A percentile compares a stretch with the other conserved stretches of the same genome.
phyloP scores from a whole-genome alignment of 2,329 filamentous ascomycete species.

The Cytospora schulzeri region DNA sequence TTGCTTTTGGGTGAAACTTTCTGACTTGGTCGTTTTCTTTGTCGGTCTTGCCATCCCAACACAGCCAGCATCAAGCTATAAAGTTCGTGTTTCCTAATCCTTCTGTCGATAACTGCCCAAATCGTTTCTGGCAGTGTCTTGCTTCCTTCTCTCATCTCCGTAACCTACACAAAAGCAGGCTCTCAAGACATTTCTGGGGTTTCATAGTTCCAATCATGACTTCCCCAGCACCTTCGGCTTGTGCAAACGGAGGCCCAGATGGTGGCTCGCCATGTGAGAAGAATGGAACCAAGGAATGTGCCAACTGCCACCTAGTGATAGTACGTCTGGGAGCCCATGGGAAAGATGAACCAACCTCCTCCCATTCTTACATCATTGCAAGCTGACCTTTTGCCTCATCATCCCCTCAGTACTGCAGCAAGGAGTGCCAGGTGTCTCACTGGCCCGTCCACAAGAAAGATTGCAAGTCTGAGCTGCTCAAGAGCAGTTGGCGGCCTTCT shows the following conservation, averaged over 20 bases:
- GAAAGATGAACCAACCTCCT: not conserved
- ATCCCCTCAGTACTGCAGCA: slow-evolving; percentile 1
- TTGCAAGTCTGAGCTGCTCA: slow-evolving; percentile 1
- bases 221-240: not conserved
- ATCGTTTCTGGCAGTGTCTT: not conserved
- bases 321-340: not conserved
- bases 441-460: slow-evolving; percentile 4
- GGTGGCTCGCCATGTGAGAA: not conserved
- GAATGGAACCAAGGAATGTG: not conserved
- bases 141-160: not conserved
- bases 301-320: not conserved
- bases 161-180: not conserved
- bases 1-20: not conserved
- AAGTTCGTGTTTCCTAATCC: not conserved
- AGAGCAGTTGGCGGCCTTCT: slow-evolving; percentile 6
- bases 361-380: not conserved
- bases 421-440: slow-evolving; percentile 3
- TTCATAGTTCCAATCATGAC: not conserved
- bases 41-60: not conserved
- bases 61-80: not conserved
- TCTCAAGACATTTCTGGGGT: not conserved
- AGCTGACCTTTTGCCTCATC: not conserved
- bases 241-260: not conserved
- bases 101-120: not conserved
- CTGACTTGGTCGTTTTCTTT: not conserved